Conservation (phyloP, 2,329 filamentous ascomycete species). For the Gnomoniopsis sp. region DNA sequence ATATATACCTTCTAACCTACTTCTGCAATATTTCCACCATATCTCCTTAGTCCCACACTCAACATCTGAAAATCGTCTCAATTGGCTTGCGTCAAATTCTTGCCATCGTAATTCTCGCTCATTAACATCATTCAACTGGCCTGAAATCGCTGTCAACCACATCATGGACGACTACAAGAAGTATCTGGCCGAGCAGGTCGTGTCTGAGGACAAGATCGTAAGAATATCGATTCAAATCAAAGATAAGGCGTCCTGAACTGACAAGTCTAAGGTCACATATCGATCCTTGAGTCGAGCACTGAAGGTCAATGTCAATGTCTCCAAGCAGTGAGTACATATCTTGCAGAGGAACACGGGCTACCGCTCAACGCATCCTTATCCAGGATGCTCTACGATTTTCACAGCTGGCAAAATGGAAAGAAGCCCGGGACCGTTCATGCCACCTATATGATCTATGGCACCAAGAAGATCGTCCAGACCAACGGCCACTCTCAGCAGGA, state of each 20-base stretch:
- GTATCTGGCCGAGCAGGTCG: constrained; percentile 71
- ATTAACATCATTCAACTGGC: neutral
- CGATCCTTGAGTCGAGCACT: constrained; percentile 77
- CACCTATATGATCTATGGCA: constrained; percentile 84
- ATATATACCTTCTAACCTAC: too few relatives aligned
- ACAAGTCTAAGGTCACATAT: constrained; percentile 71
- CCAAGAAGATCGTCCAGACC: constrained; percentile 41
- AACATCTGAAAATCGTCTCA: neutral
- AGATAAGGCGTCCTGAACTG: constrained; percentile 7
- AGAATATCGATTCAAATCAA: constrained; percentile 25
- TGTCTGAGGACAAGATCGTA: constrained; percentile 73
- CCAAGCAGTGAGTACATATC: constrained; percentile 69
- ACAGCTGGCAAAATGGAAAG: constrained; percentile 72
- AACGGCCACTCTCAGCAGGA: constrained; percentile 36
- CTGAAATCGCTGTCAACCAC: neutral
- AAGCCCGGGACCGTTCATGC: constrained; percentile 76
- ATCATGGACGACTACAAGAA: constrained; percentile 62
- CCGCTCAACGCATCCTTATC: neutral
- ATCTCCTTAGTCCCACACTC: neutral
- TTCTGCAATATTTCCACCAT: neutral
- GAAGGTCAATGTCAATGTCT: constrained; percentile 78
- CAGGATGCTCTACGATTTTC: constrained; percentile 85
- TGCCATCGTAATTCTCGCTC: neutral
- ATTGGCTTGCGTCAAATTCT: neutral
- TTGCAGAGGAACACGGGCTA: neutral